Evolutionary conservation across 768 basidiomycete species (phyloP).

Genomic region (Trametopsis cervina): DNA sequence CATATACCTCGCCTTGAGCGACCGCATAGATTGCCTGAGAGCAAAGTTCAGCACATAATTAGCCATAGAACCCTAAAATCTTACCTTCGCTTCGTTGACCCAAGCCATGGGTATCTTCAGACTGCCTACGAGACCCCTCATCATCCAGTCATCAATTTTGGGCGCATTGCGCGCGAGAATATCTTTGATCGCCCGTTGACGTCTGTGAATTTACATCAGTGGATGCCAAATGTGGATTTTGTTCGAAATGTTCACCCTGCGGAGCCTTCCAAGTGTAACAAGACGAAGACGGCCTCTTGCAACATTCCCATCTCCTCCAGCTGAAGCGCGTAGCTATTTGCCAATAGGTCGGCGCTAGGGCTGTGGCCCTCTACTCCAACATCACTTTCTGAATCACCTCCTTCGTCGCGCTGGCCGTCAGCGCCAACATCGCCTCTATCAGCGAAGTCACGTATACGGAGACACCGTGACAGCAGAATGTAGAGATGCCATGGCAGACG

Average conservation of each 20-base stretch:
- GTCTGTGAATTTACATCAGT: too few species aligned
- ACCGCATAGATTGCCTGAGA: constrained; percentile 61
- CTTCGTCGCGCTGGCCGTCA: constrained; percentile 27
- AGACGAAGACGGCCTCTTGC: constrained; percentile 82
- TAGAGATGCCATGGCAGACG: constrained; percentile 92
- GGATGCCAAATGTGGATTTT: not conserved
- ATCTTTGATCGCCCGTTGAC: constrained; percentile 77
- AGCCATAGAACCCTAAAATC: constrained; percentile 7
- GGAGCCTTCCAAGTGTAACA: constrained; percentile 80
- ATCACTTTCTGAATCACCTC: constrained; percentile 37
- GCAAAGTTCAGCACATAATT: constrained; percentile 1
- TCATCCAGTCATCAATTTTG: constrained; percentile 66
- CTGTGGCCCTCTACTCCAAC: constrained; percentile 65
- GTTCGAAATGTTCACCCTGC: constrained; percentile 78
- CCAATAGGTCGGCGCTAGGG: constrained; percentile 74
- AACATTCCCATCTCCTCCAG: constrained; percentile 76
- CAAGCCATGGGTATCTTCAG: constrained; percentile 78
- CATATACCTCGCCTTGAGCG: constrained; percentile 52
- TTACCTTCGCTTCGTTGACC: constrained; percentile 87
- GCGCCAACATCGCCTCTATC: constrained; percentile 56
- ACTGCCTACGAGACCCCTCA: constrained; percentile 63
- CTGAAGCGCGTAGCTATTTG: constrained; percentile 81
- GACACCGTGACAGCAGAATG: constrained; percentile 75
- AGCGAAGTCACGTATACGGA: constrained; percentile 81
- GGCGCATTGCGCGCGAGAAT: constrained; percentile 65